A percentile compares a stretch with the other conserved stretches of the same genome.
Conservation (phyloP, 495 filamentous ascomycete genomes). For the Annulohypoxylon moriforme region DNA sequence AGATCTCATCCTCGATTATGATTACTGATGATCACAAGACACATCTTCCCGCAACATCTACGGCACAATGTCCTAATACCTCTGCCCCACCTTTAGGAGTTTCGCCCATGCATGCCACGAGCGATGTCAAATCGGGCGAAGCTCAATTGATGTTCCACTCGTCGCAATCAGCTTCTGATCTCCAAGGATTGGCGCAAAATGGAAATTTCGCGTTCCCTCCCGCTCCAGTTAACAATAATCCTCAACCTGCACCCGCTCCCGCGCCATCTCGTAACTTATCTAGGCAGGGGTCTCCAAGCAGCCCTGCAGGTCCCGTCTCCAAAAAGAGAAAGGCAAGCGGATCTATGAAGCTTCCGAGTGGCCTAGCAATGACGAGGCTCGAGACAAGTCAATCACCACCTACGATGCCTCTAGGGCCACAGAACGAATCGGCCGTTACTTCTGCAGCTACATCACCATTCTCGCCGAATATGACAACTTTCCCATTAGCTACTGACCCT, state of each 20-base stretch:
- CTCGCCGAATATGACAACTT: slow-evolving; percentile 50
- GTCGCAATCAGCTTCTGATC: slow-evolving; percentile 31
- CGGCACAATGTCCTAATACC: slow-evolving; percentile 27
- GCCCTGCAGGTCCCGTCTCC: slow-evolving; percentile 66
- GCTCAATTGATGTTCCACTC: slow-evolving; percentile 37
- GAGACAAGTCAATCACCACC: slow-evolving; percentile 62
- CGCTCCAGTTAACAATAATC: slow-evolving; percentile 31
- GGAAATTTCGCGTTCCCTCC: slow-evolving; percentile 35
- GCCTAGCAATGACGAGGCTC: slow-evolving; percentile 82
- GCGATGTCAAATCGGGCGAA: slow-evolving; percentile 39
- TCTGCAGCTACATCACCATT: slow-evolving; percentile 58
- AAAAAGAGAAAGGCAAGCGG: slow-evolving; percentile 83
- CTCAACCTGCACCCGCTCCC: slow-evolving; percentile 59
- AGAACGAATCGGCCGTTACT: slow-evolving; percentile 50
- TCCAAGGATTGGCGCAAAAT: slow-evolving; percentile 34
- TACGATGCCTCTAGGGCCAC: slow-evolving; percentile 47
- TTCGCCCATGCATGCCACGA: slow-evolving; percentile 8
- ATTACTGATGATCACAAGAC: slow-evolving; percentile 99
- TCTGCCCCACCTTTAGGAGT: slow-evolving; percentile 15
- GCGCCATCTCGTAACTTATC: slow-evolving; percentile 74
- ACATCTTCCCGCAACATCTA: slow-evolving; percentile 61
- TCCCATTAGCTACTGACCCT: slow-evolving; percentile 55
- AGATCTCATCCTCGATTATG: slow-evolving; percentile 86
- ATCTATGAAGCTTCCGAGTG: slow-evolving; percentile 72
- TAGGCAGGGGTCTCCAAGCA: slow-evolving; percentile 74